Base-by-base conservation (phyloP, 1,139 yeast species). In the Debaryomyces fabryi region DNA sequence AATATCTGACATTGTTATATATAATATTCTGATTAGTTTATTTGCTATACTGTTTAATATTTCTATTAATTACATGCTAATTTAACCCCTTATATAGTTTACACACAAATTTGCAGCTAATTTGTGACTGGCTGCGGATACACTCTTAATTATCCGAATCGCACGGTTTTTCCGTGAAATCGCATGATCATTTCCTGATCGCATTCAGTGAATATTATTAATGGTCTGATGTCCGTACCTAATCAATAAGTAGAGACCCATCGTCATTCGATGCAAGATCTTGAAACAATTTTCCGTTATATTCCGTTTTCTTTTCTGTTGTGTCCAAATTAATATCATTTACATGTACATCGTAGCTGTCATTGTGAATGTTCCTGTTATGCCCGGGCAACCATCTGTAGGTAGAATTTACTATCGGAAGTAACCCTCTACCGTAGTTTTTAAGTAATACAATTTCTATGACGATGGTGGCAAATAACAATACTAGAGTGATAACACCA, bases 401-500 rank as follows among this genome's bases (percentile, higher is more conserved):
- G 35, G 62, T 64, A 6, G 60, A 54, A 46, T 59, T 58, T 6
- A 69, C 69, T 35, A 65, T 56, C 0, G 71, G 67, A 29, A 63
- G 58, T 39, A 79, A 63, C 0, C 83, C 84, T 47, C 64, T 62
- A 20, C 65, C 65, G 56, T 75, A 79, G 53, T 77, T 76, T 23
- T 45, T 30, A 45, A 72, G 58, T 49, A 79, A 68, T 42, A 65
- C 49, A 4, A 70, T 47, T 35, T 78, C 79, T 42, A 69, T 59
- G 3, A 59, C 62, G 2, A 78, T 63, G 2, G 82, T 74, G 7
- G 68, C 56, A 3, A 70, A 40, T 40, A 80, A 59, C 32, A 80
- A 63, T 1, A 73, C 58, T 20, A 78, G 56, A 0, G 83, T 77
- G 34, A 80, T 62, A 2, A 71, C 74, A 1, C 82, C 83, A 60